phyloP scores from a whole-genome alignment of 768 basidiomycete genomes.

The Atractiella rhizophila region DNA sequence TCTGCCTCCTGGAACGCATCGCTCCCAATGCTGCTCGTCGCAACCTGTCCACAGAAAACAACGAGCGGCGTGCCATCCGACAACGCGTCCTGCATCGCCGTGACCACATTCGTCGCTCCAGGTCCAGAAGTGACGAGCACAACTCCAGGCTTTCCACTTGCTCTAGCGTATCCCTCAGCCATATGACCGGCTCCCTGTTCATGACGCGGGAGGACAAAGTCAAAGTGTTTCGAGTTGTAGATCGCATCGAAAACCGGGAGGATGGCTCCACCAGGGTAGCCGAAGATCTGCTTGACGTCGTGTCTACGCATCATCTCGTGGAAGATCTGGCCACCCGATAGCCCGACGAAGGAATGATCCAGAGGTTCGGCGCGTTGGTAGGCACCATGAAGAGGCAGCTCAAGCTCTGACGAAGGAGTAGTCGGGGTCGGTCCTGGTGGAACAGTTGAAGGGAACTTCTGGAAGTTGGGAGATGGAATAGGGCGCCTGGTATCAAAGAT shows the following conservation, averaged over 20 bases:
- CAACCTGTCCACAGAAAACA: conserved; percentile 95
- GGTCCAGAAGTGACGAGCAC: conserved; percentile 95
- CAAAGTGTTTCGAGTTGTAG: conserved; percentile 78
- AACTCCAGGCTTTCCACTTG: conserved; percentile 91
- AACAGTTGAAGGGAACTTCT: conserved; percentile 18
- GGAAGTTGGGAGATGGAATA: conserved; percentile 16
- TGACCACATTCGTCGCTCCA: conserved; percentile 91
- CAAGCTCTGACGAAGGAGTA: too few relatives aligned
- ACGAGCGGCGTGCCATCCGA: conserved; percentile 82
- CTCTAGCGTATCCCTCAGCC: conserved; percentile 72
- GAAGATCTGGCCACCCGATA: conserved; percentile 91
- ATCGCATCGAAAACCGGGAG: conserved; percentile 99
- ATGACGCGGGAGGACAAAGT: conserved; percentile 84
- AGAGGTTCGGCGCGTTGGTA: conserved; percentile 12
- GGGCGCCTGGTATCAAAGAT: too few relatives aligned
- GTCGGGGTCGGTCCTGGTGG: too few relatives aligned
- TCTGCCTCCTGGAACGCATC: conserved; percentile 99
- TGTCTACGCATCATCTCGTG: conserved; percentile 99
- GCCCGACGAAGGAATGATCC: conserved; percentile 69
- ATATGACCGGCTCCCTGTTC: conserved; percentile 88
- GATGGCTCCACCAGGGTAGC: conserved; percentile 80
- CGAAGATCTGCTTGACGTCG: conserved; percentile 83
- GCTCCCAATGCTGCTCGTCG: conserved; percentile 93
- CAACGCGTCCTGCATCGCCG: conserved; percentile 91
- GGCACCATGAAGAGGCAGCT: background rate